Base-by-base conservation (phyloP, 2,329 filamentous ascomycete genomes). In the Podosphaera xanthii region DNA sequence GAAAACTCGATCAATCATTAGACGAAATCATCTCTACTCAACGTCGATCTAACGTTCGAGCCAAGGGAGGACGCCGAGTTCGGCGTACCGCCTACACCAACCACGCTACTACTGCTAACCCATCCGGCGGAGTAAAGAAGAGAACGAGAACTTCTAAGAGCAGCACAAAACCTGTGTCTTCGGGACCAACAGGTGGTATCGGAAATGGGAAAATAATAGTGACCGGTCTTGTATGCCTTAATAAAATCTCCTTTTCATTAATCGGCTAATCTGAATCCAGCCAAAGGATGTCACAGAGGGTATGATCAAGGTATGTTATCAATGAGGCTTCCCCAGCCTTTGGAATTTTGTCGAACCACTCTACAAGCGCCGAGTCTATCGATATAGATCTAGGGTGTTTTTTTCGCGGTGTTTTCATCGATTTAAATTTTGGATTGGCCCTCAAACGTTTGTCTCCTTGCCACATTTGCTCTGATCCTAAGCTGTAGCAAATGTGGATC, bases 301-400 rank as follows among this genome's bases (percentile, higher is more conserved):
- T 76, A 87, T 94, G 83, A 94, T 98, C 77, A 97, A 98, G 92
- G 92, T 98, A 98, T 94, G 92, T 98, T 89, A 86, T 89, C 83
- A 78, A 81, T 85, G 77, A 84, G 83, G 83, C 80, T 75, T 70
- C 73, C 75, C 71, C 73, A 70, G 74, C 77, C 81, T 78, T 77
- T 78, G 80, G 82, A 82, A 78, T 85, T 83, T 78, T 75, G 76
- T 79, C 78, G 81, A 82, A 81, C 78, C 83, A 82, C 78, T 75
- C 78, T 60, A 64, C 62, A 62, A 60, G 61, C 61, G 58, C 58
- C 65, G 63, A 65, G 63, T 62, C 60, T 62, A 57, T 62, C 66
- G 65, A 64, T 59, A 58, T 65, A 59, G 61, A 65, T 59, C 55
- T 62, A 60, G 61, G 58, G 58, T 62, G 50, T 57, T 63, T 61